Conservation (phyloP, 352 stramenopile species). For the Phytopythium boreale region DNA sequence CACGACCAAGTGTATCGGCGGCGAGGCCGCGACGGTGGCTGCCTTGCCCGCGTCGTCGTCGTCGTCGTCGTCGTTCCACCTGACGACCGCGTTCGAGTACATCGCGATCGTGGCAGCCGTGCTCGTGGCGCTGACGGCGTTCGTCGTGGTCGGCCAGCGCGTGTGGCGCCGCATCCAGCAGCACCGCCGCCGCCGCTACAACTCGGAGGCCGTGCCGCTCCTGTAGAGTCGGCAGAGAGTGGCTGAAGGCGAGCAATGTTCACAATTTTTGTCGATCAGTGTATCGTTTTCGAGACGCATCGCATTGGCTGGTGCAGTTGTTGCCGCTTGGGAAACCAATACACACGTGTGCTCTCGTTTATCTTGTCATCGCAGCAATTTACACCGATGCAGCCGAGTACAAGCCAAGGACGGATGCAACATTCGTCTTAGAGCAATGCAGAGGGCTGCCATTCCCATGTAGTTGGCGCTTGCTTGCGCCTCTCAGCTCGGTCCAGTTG, state of each 20-base stretch:
- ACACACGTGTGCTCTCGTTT: too few species aligned
- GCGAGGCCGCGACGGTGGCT: background rate
- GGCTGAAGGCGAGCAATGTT: too few species aligned
- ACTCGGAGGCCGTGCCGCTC: constrained; percentile 1
- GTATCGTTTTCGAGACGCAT: background rate
- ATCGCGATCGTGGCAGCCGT: background rate
- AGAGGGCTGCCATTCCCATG: too few species aligned
- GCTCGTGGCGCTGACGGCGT: background rate
- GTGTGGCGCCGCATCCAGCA: constrained; percentile 2
- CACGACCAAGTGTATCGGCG: constrained; percentile 19
- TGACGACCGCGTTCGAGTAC: constrained; percentile 1
- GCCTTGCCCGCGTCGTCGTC: background rate
- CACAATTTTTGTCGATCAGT: too few species aligned
- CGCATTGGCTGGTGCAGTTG: background rate
- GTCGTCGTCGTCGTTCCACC: background rate
- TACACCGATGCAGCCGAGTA: too few species aligned
- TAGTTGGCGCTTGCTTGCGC: too few species aligned
- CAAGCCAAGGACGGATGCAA: too few species aligned
- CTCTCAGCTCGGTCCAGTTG: too few species aligned
- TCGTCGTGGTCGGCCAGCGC: background rate
- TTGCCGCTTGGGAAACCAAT: too few species aligned
- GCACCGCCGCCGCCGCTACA: constrained; percentile 2
- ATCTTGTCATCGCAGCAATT: too few species aligned
- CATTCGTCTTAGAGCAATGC: too few species aligned
- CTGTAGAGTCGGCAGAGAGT: too few species aligned